Evolutionary conservation across 108 stramenopile genomes (phyloP).

Genomic region (Skeletonema marinoi): DNA sequence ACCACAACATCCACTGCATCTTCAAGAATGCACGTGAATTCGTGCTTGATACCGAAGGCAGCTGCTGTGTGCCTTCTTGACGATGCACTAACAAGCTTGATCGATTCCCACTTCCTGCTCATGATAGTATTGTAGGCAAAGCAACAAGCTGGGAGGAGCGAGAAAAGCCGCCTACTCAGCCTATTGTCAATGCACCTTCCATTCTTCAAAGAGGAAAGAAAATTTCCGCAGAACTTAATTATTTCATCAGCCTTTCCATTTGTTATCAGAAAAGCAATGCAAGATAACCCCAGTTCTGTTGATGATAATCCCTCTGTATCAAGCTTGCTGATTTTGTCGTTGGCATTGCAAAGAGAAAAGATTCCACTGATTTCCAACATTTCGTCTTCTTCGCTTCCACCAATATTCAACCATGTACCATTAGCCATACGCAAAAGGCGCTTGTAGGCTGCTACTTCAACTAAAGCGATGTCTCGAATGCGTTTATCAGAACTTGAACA

Average conservation of each 20-base stretch:
- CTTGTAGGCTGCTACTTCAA: slow-evolving; percentile 54
- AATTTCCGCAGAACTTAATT: slow-evolving; percentile 11
- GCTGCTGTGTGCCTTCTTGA: slow-evolving; percentile 30
- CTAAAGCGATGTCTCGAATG: slow-evolving; percentile 61
- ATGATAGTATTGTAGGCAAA: slow-evolving; percentile 34
- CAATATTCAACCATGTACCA: slow-evolving; percentile 28
- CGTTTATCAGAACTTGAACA: slow-evolving; percentile 53
- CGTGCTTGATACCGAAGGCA: slow-evolving; percentile 21
- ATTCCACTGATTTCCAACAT: not conserved
- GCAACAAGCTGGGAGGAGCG: slow-evolving; percentile 23
- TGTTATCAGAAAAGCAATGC: slow-evolving; percentile 18
- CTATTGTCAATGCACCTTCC: not conserved
- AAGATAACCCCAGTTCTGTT: slow-evolving; percentile 16
- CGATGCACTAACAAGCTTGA: slow-evolving; percentile 28
- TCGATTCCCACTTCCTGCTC: slow-evolving; percentile 39
- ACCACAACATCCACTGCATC: slow-evolving; percentile 1
- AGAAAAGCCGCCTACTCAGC: not conserved
- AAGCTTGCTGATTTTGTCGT: not conserved
- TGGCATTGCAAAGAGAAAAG: not conserved
- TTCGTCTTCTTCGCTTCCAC: not conserved
- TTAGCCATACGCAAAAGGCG: slow-evolving; percentile 39
- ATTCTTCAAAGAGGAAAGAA: not conserved
- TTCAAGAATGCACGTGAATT: slow-evolving; percentile 23
- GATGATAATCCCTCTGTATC: not conserved
- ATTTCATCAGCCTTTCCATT: slow-evolving; percentile 36